Percentiles rank a stretch among this genome's conserved stretches.
phyloP scores from a whole-genome alignment of 768 basidiomycete species.

The Epithele typhae region DNA sequence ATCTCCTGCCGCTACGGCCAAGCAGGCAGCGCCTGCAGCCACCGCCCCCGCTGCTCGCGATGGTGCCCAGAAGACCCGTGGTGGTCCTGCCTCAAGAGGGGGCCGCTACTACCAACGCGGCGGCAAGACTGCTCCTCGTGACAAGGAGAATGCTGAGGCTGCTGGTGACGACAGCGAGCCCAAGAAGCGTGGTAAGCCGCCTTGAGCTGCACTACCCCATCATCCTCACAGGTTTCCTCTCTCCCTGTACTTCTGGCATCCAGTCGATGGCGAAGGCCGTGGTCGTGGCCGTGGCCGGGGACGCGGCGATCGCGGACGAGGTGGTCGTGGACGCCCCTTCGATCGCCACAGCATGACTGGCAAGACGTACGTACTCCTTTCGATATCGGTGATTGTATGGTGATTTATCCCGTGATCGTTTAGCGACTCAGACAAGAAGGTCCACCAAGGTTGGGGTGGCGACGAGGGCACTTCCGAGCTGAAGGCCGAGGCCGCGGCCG shows the following conservation, averaged over 20 bases:
- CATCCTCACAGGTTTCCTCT: not conserved
- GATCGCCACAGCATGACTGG: constrained; percentile 88
- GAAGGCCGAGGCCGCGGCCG: constrained; percentile 74
- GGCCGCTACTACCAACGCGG: constrained; percentile 72
- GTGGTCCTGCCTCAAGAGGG: constrained; percentile 58
- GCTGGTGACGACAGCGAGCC: constrained; percentile 35
- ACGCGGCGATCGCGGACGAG: constrained; percentile 45
- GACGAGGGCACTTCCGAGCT: constrained; percentile 84
- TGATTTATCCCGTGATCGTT: not conserved
- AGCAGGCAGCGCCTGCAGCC: constrained; percentile 23
- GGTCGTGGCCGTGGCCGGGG: constrained; percentile 36
- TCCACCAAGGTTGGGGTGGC: constrained; percentile 93
- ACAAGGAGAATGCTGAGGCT: constrained; percentile 29
- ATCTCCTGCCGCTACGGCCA: constrained; percentile 27
- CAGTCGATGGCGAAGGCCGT: constrained; percentile 39
- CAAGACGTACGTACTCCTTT: constrained; percentile 54
- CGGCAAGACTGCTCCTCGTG: constrained; percentile 41
- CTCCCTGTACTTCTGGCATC: not conserved
- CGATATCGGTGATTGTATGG: not conserved
- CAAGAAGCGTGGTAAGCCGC: constrained; percentile 20
- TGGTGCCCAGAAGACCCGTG: constrained; percentile 41
- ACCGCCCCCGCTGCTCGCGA: constrained; percentile 33
- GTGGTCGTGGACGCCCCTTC: constrained; percentile 67
- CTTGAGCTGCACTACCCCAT: not conserved
- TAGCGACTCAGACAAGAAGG: constrained; percentile 93